Conservation (phyloP, 2,329 filamentous ascomycete genomes). For the Colletotrichum sp. region DNA sequence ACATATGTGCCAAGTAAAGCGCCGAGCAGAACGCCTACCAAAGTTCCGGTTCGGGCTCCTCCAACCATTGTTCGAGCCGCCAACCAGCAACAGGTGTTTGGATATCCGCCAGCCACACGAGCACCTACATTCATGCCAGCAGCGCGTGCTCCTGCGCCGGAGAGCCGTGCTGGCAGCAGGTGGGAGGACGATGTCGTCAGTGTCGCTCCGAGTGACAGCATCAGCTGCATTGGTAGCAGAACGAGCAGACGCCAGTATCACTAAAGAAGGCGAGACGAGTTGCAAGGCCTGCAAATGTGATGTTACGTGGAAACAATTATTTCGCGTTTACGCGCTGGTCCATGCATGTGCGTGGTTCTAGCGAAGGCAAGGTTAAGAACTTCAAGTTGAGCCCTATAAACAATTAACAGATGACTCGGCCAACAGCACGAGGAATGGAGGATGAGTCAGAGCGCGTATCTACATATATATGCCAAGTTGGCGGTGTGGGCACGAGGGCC, state of each 20-base stretch:
- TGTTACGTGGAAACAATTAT: neutral
- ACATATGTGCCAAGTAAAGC: neutral
- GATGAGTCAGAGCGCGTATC: neutral
- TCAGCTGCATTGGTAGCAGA: slow-evolving; percentile 62
- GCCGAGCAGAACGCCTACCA: slow-evolving; percentile 10
- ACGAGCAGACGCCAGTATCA: slow-evolving; percentile 32
- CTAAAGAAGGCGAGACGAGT: neutral
- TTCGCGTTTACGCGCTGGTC: neutral
- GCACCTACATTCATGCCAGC: slow-evolving; percentile 29
- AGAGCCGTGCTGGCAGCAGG: slow-evolving; percentile 44
- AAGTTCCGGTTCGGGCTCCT: neutral
- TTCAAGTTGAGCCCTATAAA: neutral
- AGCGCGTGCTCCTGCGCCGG: slow-evolving; percentile 43
- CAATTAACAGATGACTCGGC: neutral
- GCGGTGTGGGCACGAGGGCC: neutral
- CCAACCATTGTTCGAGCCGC: neutral
- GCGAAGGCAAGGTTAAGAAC: neutral
- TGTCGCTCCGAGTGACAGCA: slow-evolving; percentile 65
- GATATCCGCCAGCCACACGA: slow-evolving; percentile 24
- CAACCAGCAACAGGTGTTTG: slow-evolving; percentile 5
- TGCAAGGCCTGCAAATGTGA: neutral
- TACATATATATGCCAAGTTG: neutral
- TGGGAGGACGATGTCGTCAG: slow-evolving; percentile 57
- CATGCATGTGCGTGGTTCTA: neutral
- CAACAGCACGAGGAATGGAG: neutral